Base-by-base conservation (phyloP, 345 rosid genomes). In the Lumnitzera littorea region DNA sequence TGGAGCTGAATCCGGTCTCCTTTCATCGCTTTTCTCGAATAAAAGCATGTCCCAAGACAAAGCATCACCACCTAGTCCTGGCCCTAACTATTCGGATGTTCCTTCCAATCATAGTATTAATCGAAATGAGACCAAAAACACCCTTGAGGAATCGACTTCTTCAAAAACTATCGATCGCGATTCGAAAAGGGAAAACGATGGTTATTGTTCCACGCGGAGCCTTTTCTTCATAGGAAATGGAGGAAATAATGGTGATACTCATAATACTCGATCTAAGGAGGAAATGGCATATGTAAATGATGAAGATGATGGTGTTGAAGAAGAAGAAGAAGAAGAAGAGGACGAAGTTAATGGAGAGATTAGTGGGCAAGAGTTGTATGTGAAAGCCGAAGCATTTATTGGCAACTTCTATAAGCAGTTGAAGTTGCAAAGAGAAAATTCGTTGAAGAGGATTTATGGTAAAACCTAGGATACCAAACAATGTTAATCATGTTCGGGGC, bases 391-490 rank as follows among this genome's bases (percentile, higher is more conserved):
- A 66, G 72, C 36, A 15, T 86, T 86, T 63, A 86, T 86, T 2
- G 84, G 85, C 5, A 82, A 81, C 58, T 86, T 86, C 50, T 74
- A 83, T 81, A 73, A 71, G 65, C 85, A 86, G 72, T 70, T 86
- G 84, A 74, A 81, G 84, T 78, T 83, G 82, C 89, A 86, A 56
- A 81, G 85, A 67, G 85, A 80, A 66, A 85, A 81, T 2, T 86
- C 85, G 3, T 81, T 79, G 82, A 74, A 76, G 67, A 76, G 66
- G 68, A 79, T 76, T 69, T 76, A 80, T 66, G 85, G 76, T 67
- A 78, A 75, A 70, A 70, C 79, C 54, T 70, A 36, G 43, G 43
- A 36, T 36, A 36, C 43, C 43, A 36, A 36, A 36, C 43, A 36
- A 9, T 5, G 20, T 20, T 20, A 36, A 2, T 36, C 1, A 4